phyloP scores from a whole-genome alignment of 2,329 filamentous ascomycete species.

The Penicillium hesseltinei region DNA sequence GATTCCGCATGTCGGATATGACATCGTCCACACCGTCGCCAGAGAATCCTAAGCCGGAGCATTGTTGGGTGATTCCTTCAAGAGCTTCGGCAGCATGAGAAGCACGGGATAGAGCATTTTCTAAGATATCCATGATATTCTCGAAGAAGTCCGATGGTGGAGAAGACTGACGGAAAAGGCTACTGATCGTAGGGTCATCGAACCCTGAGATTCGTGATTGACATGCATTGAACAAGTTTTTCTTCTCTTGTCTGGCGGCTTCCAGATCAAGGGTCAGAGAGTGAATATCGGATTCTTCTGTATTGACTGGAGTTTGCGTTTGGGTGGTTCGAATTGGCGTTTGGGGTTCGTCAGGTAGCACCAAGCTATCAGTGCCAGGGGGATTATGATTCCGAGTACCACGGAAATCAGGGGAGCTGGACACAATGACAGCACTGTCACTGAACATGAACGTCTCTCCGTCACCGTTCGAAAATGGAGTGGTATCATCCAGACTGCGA shows the following conservation, averaged over 20 bases:
- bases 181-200: slow-evolving; percentile 21
- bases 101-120: slow-evolving; percentile 36
- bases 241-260: slow-evolving; percentile 40
- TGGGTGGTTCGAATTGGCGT: neutral
- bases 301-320: slow-evolving; percentile 2
- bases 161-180: slow-evolving; percentile 28
- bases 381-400: slow-evolving; percentile 8
- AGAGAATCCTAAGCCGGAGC: slow-evolving; percentile 42
- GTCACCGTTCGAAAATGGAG: slow-evolving; percentile 8
- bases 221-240: slow-evolving; percentile 41
- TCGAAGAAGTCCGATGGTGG: slow-evolving; percentile 42
- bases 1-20: slow-evolving; percentile 37
- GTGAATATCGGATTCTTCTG: slow-evolving; percentile 27
- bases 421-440: slow-evolving; percentile 32
- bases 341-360: slow-evolving; percentile 11
- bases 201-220: slow-evolving; percentile 30
- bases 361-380: slow-evolving; percentile 20
- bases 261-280: slow-evolving; percentile 40
- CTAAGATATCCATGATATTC: slow-evolving; percentile 38
- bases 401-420: slow-evolving; percentile 34
- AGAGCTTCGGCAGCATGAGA: slow-evolving; percentile 40
- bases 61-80: slow-evolving; percentile 35
- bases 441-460: slow-evolving; percentile 31
- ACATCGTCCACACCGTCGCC: slow-evolving; percentile 32
- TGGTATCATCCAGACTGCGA: neutral